A percentile compares a stretch with the other conserved stretches of the same genome.
phyloP scores from a whole-genome alignment of 306 rosid genomes.

The Vigna mungo region DNA sequence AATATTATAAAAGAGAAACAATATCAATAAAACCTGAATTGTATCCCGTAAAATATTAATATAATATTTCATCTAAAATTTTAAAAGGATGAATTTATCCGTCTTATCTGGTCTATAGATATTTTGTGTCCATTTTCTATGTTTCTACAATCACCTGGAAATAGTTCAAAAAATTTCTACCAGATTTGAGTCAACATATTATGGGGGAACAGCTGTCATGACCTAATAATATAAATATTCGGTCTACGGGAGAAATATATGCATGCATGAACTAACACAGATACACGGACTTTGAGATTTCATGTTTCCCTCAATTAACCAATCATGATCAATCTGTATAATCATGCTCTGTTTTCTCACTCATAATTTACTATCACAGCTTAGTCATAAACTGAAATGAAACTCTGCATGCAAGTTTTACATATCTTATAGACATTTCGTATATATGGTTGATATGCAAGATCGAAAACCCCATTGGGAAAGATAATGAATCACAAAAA shows the following conservation, averaged over 20 bases:
- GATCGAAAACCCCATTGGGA: slow-evolving; percentile 39
- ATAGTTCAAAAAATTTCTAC: no score
- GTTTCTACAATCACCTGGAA: no score
- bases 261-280: slow-evolving; percentile 41
- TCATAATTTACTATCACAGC: no score
- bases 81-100: no score
- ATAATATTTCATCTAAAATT: no score
- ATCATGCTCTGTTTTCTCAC: no score
- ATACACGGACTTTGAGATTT: slow-evolving; percentile 21
- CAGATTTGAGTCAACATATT: background rate
- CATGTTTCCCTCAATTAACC: slow-evolving; percentile 32
- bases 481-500: slow-evolving; percentile 49
- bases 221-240: slow-evolving; percentile 17
- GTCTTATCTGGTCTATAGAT: no score
- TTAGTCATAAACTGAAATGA: background rate
- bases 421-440: background rate
- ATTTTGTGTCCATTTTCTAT: no score
- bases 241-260: slow-evolving; percentile 29
- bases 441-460: slow-evolving; percentile 17
- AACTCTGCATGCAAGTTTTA: background rate
- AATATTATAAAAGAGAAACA: no score
- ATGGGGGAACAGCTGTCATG: slow-evolving; percentile 43
- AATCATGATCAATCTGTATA: background rate
- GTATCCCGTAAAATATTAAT: no score
- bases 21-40: no score